These are phyloP conservation scores for Gilbertella persicaria DNA, from an alignment of 371 early-diverging fungal genomes.

Conservation along the genomic window DNA sequence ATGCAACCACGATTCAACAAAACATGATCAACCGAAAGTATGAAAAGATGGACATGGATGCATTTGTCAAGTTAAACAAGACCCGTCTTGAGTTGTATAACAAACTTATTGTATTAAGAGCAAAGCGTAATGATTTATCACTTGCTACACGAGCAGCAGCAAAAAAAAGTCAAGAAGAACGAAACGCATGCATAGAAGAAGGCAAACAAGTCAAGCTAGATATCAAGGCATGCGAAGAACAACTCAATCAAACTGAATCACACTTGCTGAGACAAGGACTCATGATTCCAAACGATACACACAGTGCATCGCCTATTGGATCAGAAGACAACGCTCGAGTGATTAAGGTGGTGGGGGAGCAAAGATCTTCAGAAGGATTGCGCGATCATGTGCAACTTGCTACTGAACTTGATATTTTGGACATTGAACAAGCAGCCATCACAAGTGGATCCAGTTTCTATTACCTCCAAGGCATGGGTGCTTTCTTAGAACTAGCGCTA, in stretches of 20 bases:
- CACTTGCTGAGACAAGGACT: constrained; percentile 57
- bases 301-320: constrained; percentile 68
- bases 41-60: constrained; percentile 36
- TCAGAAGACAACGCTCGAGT: constrained; percentile 61
- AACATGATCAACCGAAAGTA: constrained; percentile 60
- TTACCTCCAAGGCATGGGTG: constrained; percentile 82
- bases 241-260: constrained; percentile 40
- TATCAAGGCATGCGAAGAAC: constrained; percentile 41
- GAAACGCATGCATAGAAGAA: constrained; percentile 38
- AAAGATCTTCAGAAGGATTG: constrained; percentile 25
- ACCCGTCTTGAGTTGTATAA: constrained; percentile 35
- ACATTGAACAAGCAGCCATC: constrained; percentile 83
- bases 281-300: constrained; percentile 74
- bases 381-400: constrained; percentile 75
- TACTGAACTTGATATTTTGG: constrained; percentile 65
- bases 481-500: constrained; percentile 84
- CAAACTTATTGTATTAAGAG: constrained; percentile 39
- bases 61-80: constrained; percentile 54
- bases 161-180: constrained; percentile 13
- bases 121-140: constrained; percentile 52
- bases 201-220: constrained; percentile 52
- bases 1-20: constrained; percentile 38
- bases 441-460: constrained; percentile 89
- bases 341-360: constrained; percentile 50
- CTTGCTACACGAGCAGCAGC: constrained; percentile 14